Evolutionary conservation across 129 eudicot genomes (phyloP), one percentile per base, ranked within the genome.

Genomic region (Flaveria ramosissima): DNA sequence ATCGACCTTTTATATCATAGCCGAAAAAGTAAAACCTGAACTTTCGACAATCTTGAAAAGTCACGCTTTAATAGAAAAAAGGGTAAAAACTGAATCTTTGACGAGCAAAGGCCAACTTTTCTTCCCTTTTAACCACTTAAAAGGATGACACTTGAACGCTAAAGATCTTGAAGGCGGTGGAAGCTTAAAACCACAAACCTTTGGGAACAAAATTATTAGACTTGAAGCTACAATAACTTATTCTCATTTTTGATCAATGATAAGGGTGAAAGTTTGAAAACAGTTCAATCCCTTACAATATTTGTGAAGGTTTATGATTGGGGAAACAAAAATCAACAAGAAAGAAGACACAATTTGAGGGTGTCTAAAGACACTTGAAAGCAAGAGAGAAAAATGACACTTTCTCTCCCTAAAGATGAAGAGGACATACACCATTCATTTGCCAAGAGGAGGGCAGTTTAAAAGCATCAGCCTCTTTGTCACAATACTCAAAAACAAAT

Each of bases 401-500:
- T 51, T 51, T 64, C 78, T 72, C 83, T 73, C 83, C 73, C 70
- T 64, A 55, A 53, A 52, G 63, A 64, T 51, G 78, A 62, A 65
- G 83, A 73, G 51, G 83, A 43, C 79, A 23, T 23, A 23, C 26
- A 72, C 73, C 73, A 72, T 63, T 64, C 83, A 72, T 72, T 63
- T 72, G 83, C 23, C 74, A 72, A 79, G 83, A 79, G 68, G 57
- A 72, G 21, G 78, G 62, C 20, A 43, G 9, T 52, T 80, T 80
- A 80, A 80, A 80, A 66, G 83, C 83, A 80, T 73, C 78, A 73
- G 68, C 74, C 27, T 70, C 76, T 69, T 71, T 42, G 77, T 66
- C 74, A 65, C 70, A 73, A 26, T 60, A 36, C 76, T 70, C 3
- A 48, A 64, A 75, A 63, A 52, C 56, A 11, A 72, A 50, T 48